Evolutionary conservation across 495 filamentous ascomycete species (phyloP).

Genomic region (Penicillium mononematosum): DNA sequence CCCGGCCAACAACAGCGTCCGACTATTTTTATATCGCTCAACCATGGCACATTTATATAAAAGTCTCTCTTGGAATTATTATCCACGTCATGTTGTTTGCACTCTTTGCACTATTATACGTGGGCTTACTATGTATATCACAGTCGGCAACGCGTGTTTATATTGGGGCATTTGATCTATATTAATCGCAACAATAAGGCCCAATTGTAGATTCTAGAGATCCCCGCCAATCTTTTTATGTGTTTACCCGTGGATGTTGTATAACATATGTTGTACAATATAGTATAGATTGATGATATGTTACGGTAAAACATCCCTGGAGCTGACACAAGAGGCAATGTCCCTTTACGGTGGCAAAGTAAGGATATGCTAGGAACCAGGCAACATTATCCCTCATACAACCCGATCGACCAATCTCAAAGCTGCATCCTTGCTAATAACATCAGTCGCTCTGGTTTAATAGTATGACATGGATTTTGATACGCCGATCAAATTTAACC

Average conservation of each 20-base stretch:
- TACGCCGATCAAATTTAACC: not conserved
- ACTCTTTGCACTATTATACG: not conserved
- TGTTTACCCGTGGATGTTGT: too few species aligned
- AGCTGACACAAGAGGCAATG: not conserved
- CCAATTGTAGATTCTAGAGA: not conserved
- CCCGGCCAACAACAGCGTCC: slow-evolving; percentile 15
- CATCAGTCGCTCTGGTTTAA: not conserved
- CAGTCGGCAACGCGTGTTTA: not conserved
- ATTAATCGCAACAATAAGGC: not conserved
- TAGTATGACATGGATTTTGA: not conserved
- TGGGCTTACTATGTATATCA: not conserved
- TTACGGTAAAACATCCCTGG: not conserved
- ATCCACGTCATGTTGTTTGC: not conserved
- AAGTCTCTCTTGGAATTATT: not conserved
- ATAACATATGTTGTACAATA: not conserved
- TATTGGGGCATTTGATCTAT: not conserved
- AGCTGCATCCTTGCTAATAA: not conserved
- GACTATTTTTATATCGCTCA: slow-evolving; percentile 22
- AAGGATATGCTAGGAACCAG: slow-evolving; percentile 2
- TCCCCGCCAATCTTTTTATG: not conserved
- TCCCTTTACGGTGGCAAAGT: not conserved
- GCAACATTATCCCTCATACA: not conserved
- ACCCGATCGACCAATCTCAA: not conserved
- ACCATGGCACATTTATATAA: slow-evolving; percentile 5
- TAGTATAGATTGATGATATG: not conserved